Evolutionary conservation across 176 grass and related monocot species (phyloP).

Genomic region (Lolium rigidum): DNA sequence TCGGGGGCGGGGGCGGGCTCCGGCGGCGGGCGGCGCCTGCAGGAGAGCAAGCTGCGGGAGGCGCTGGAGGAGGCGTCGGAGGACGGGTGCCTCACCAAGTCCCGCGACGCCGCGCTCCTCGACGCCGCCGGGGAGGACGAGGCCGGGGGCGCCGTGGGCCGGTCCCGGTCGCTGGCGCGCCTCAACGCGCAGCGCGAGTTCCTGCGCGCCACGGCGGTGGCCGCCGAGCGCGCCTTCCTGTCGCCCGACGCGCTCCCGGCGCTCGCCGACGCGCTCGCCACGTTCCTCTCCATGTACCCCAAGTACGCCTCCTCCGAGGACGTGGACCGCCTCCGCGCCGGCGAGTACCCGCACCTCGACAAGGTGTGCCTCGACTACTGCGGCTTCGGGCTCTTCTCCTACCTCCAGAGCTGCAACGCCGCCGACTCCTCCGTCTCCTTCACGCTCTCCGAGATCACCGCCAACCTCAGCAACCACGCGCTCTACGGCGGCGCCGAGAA

Average conservation of each 20-base stretch:
- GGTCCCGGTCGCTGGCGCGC: constrained; percentile 91
- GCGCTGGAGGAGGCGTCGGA: constrained; percentile 96
- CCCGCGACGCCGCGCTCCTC: constrained; percentile 61
- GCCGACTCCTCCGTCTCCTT: constrained; percentile 78
- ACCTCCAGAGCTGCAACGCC: constrained; percentile 75
- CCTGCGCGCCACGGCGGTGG: constrained; percentile 79
- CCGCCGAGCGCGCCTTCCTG: constrained; percentile 80
- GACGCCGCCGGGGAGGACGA: constrained; percentile 56
- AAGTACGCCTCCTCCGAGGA: constrained; percentile 70
- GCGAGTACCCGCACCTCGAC: constrained; percentile 86
- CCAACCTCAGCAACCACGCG: constrained; percentile 95
- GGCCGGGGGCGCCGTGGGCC: constrained; percentile 44
- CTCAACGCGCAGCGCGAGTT: constrained; percentile 94
- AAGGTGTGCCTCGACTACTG: constrained; percentile 99
- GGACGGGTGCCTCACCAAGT: constrained; percentile 88
- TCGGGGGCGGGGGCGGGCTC: constrained; percentile 40
- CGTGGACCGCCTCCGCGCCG: constrained; percentile 78
- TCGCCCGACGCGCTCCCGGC: constrained; percentile 61
- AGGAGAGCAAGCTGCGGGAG: constrained; percentile 94
- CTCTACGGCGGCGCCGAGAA: constrained; percentile 83
- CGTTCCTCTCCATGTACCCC: constrained; percentile 97
- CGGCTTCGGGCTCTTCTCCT: constrained; percentile 96
- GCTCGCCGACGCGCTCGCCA: constrained; percentile 67
- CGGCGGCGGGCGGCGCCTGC: constrained; percentile 63
- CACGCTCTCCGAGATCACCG: constrained; percentile 87